These are phyloP conservation scores for Schizophyllum commune DNA, from an alignment of 1,284 basidiomycete genomes.

Conservation along the genomic window DNA sequence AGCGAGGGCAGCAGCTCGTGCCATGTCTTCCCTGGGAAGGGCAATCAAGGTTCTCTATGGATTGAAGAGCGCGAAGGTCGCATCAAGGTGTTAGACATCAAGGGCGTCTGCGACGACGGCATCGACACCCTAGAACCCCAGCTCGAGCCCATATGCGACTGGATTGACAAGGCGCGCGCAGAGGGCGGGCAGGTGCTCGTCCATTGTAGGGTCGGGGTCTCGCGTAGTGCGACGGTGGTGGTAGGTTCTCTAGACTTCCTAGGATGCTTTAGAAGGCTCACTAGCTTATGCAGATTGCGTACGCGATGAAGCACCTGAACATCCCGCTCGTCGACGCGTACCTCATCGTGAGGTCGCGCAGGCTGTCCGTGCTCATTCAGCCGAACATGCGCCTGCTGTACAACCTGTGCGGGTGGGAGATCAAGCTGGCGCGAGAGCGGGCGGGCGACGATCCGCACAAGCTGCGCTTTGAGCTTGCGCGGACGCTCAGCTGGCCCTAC, in stretches of 20 bases:
- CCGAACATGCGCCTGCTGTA: constrained; percentile 91
- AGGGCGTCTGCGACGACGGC: constrained; percentile 89
- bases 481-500: constrained; percentile 71
- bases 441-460: constrained; percentile 41
- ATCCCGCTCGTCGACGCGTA: constrained; percentile 90
- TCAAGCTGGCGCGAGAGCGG: constrained; percentile 69
- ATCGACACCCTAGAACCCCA: constrained; percentile 91
- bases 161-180: constrained; percentile 83
- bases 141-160: constrained; percentile 81
- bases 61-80: constrained; percentile 81
- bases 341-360: constrained; percentile 78
- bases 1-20: constrained; percentile 21
- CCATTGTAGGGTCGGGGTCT: constrained; percentile 95
- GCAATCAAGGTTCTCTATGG: constrained; percentile 71
- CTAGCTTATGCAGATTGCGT: constrained; percentile 61
- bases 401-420: constrained; percentile 91
- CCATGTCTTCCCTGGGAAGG: constrained; percentile 36
- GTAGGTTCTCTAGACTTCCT: constrained; percentile 34
- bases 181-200: constrained; percentile 88
- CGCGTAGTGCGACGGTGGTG: constrained; percentile 87
- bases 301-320: constrained; percentile 91
- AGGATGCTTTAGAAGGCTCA: constrained; percentile 3
- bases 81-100: constrained; percentile 85
- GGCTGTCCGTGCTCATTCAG: constrained; percentile 84
- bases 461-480: constrained; percentile 47